Conservation (phyloP, 1,139 yeast species). For the Diutina pseudorugosa region DNA sequence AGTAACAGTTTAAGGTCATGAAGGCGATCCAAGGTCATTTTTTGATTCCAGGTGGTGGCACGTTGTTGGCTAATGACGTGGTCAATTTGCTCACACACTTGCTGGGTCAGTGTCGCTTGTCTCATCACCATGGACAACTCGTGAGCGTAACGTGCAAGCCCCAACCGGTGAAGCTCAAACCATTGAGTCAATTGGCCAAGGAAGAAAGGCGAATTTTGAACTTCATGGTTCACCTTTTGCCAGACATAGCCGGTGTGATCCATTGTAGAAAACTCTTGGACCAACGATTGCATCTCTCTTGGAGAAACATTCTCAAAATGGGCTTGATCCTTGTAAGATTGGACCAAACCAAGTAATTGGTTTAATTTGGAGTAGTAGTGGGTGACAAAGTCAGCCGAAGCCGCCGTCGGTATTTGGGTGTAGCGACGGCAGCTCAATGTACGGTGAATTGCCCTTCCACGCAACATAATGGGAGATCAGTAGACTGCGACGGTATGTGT, state of each 20-base stretch:
- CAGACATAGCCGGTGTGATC: neutral
- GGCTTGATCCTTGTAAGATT: neutral
- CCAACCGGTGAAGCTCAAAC: slow-evolving; percentile 1
- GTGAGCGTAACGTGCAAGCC: neutral
- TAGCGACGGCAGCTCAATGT: neutral
- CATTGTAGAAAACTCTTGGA: neutral
- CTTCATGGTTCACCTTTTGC: neutral
- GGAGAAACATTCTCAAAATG: neutral
- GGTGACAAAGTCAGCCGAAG: neutral
- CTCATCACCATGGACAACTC: neutral
- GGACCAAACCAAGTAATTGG: neutral
- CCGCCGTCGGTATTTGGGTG: neutral
- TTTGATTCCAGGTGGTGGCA: too few species aligned
- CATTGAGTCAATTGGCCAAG: neutral
- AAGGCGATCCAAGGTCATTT: neutral
- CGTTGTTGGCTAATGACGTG: too few species aligned
- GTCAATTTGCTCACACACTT: neutral
- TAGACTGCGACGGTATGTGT: neutral
- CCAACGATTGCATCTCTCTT: neutral
- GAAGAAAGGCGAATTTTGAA: neutral
- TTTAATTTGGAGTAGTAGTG: neutral
- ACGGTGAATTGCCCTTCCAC: neutral
- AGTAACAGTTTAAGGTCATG: neutral
- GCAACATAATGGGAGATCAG: neutral
- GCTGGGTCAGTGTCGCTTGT: neutral